Conservation (phyloP, 257 asterid species). For the Anisodus acutangulus region DNA sequence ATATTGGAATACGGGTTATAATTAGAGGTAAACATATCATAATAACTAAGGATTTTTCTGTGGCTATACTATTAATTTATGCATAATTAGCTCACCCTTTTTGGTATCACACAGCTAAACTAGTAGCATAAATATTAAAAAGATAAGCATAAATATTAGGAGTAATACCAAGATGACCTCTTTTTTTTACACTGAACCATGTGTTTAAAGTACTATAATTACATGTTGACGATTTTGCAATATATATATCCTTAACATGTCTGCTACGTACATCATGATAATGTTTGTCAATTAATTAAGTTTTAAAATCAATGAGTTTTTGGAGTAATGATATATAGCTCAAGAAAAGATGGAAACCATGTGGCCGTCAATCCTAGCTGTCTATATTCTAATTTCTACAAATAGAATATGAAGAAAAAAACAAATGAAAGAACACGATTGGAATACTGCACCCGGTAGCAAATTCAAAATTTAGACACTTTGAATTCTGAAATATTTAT, state of each 20-base stretch:
- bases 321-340: not conserved
- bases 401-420: too few relatives aligned
- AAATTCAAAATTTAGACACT: not conserved
- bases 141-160: not conserved
- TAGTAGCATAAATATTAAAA: not conserved
- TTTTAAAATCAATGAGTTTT: not conserved
- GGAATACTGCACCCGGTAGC: too few relatives aligned
- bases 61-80: slow-evolving; percentile 5
- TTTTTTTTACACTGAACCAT: not conserved
- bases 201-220: not conserved
- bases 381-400: not conserved
- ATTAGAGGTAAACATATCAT: not conserved
- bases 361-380: not conserved
- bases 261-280: not conserved
- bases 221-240: not conserved
- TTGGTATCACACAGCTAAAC: not conserved
- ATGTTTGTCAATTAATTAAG: not conserved
- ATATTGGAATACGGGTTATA: not conserved
- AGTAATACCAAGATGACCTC: not conserved
- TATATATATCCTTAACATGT: not conserved
- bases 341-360: not conserved
- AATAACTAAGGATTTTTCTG: not conserved
- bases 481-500: not conserved
- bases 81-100: not conserved
- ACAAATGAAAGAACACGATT: too few relatives aligned